These are phyloP conservation scores for Penicillium antarcticum DNA, from an alignment of 495 filamentous ascomycete genomes.

Conservation along the genomic window DNA sequence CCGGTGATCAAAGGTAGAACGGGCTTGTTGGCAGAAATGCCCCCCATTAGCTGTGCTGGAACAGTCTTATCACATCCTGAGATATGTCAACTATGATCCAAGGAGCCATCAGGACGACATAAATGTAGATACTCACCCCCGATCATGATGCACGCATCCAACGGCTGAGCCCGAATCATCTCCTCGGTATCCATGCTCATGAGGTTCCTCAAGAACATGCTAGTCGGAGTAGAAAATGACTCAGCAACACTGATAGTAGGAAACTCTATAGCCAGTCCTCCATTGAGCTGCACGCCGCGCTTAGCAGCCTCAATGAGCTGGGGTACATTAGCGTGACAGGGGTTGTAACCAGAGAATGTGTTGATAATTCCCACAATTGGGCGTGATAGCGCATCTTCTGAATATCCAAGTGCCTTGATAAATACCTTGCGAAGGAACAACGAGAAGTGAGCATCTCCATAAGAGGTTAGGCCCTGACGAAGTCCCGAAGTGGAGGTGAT, in stretches of 20 bases:
- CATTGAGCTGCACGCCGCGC: constrained; percentile 58
- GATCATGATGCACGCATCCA: constrained; percentile 62
- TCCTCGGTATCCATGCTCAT: constrained; percentile 76
- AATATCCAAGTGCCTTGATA: constrained; percentile 67
- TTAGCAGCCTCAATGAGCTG: constrained; percentile 65
- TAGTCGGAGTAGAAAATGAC: constrained; percentile 60
- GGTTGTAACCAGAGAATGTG: constrained; percentile 64
- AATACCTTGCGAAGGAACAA: constrained; percentile 68
- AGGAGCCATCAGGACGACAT: neutral
- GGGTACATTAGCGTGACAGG: constrained; percentile 64
- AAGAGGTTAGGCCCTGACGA: constrained; percentile 59
- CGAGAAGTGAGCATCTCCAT: constrained; percentile 67
- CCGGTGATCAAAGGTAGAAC: constrained; percentile 61
- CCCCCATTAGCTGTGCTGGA: constrained; percentile 67
- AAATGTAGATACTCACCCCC: constrained; percentile 45
- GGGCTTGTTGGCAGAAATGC: constrained; percentile 66
- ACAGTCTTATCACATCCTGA: constrained; percentile 66
- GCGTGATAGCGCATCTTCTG: constrained; percentile 61
- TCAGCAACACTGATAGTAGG: constrained; percentile 66
- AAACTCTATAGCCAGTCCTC: constrained; percentile 62
- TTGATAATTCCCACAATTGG: constrained; percentile 67
- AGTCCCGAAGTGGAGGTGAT: constrained; percentile 50
- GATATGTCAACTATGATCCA: neutral
- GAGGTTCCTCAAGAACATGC: constrained; percentile 65
- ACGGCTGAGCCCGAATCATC: constrained; percentile 63